Base-by-base conservation (phyloP, 805 yeast genomes). In the Cyberlindnera suaveolens region DNA sequence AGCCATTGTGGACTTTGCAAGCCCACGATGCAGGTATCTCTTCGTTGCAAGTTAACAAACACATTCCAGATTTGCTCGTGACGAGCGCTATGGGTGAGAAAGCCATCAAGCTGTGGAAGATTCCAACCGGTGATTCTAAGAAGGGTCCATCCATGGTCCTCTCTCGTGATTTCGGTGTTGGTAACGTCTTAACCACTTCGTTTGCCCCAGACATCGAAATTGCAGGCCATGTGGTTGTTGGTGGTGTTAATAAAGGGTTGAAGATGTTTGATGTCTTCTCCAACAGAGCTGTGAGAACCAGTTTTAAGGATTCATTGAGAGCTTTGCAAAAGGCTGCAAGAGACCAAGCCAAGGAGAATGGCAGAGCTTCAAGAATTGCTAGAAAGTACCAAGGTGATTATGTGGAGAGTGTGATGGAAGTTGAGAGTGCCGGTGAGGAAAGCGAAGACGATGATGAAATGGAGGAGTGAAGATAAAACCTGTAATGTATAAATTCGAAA, bases 21-120 rank as follows among this genome's bases (percentile, higher is more conserved):
- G 98, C 98, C 3, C 99, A 93, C 62, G 98, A 93, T 66, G 77
- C 95, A 3, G 97, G 96, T 48, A 83, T 93, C 48, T 83, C 96
- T 5, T 72, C 91, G 2, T 73, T 93, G 52, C 83, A 82, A 52
- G 74, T 82, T 31, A 90, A 87, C 65, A 60, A 61, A 20, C 75
- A 69, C 58, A 61, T 88, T 29, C 80, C 82, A 20, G 93, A 91
- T 16, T 66, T 86, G 71, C 64, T 93, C 58, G 78, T 81, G 19
- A 87, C 98, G 1, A 82, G 93, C 40, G 96, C 96, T 6, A 84
- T 85, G 89, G 86, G 90, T 43, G 99, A 93, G 56, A 86, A 85
- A 64, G 65, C 67, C 11, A 78, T 89, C 42, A 93, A 93, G 64
- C 67, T 93, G 41, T 93, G 99, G 99, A 85, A 86, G 58, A 72